A percentile compares a stretch with the other conserved stretches of the same genome.
Evolutionary conservation across 495 filamentous ascomycete genomes (phyloP).

Genomic region (Aspergillus affinis): DNA sequence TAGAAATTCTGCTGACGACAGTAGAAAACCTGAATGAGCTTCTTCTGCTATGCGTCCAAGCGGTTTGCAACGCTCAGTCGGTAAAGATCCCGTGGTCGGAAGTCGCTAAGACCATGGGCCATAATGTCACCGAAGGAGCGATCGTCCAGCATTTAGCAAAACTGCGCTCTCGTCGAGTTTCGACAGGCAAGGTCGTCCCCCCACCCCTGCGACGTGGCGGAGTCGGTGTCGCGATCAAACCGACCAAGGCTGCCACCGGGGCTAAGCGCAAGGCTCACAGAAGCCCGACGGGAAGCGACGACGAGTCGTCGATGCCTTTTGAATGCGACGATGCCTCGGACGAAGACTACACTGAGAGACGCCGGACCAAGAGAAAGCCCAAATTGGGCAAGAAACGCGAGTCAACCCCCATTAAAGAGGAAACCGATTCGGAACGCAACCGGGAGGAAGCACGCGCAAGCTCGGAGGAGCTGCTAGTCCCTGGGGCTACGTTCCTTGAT

Average conservation of each 20-base stretch:
- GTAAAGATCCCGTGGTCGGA: constrained; percentile 44
- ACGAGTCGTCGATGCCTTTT: constrained; percentile 7
- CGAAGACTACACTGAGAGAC: constrained; percentile 20
- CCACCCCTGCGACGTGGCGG: constrained; percentile 39
- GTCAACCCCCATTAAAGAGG: background rate
- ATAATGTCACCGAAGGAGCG: constrained; percentile 39
- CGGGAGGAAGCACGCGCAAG: background rate
- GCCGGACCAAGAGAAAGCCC: constrained; percentile 8
- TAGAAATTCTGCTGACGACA: background rate
- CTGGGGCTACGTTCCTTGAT: constrained; percentile 21
- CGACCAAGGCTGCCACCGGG: background rate
- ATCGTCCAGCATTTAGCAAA: constrained; percentile 52
- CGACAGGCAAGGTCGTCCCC: constrained; percentile 34
- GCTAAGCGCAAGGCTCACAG: background rate
- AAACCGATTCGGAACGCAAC: constrained; percentile 6
- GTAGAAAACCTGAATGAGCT: constrained; percentile 43
- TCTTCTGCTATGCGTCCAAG: constrained; percentile 45
- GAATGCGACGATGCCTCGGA: constrained; percentile 24
- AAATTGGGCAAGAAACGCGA: background rate
- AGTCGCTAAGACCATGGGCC: constrained; percentile 36
- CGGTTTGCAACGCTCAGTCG: constrained; percentile 33
- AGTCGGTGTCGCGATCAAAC: constrained; percentile 9
- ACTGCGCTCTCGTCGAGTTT: constrained; percentile 34
- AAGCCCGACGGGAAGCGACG: background rate
- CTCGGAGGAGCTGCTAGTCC: constrained; percentile 13